Conservation (phyloP, 2,329 filamentous ascomycete species). For the Talaromyces atroroseus region DNA sequence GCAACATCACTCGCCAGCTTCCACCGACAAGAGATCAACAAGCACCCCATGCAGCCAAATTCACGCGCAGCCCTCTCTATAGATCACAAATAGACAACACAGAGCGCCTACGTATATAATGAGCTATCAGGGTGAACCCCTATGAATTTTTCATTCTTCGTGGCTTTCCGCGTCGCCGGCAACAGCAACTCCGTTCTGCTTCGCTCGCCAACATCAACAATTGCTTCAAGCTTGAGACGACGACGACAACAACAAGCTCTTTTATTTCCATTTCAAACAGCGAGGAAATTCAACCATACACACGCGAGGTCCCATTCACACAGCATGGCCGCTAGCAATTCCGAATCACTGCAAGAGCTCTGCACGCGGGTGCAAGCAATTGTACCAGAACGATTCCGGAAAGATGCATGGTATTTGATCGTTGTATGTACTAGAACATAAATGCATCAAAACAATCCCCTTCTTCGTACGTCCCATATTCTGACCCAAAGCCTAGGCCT, state of each 20-base stretch:
- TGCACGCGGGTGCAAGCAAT: slow-evolving; percentile 20
- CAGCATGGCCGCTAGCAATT: slow-evolving; percentile 2
- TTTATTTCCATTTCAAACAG: background rate
- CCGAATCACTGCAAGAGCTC: slow-evolving; percentile 28
- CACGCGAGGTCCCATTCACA: background rate
- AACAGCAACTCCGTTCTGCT: background rate
- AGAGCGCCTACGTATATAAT: too few species aligned
- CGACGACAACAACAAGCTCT: background rate
- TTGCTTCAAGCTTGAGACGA: background rate
- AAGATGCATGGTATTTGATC: slow-evolving; percentile 51
- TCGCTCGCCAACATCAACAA: background rate
- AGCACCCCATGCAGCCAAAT: too few species aligned
- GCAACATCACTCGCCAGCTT: too few species aligned
- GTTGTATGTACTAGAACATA: slow-evolving; percentile 23
- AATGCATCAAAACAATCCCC: too few species aligned
- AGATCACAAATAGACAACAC: too few species aligned
- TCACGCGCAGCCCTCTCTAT: too few species aligned
- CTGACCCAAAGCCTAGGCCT: slow-evolving; percentile 16
- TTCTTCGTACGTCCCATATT: too few species aligned
- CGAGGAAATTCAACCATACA: background rate
- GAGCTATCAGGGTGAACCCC: background rate
- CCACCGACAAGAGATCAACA: too few species aligned
- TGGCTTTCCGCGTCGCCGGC: slow-evolving; percentile 3
- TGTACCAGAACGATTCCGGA: slow-evolving; percentile 49
- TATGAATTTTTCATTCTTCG: slow-evolving; percentile 5